These are phyloP conservation scores for Hypoxylon sp. DNA, from an alignment of 2,329 filamentous ascomycete genomes.

Conservation along the genomic window DNA sequence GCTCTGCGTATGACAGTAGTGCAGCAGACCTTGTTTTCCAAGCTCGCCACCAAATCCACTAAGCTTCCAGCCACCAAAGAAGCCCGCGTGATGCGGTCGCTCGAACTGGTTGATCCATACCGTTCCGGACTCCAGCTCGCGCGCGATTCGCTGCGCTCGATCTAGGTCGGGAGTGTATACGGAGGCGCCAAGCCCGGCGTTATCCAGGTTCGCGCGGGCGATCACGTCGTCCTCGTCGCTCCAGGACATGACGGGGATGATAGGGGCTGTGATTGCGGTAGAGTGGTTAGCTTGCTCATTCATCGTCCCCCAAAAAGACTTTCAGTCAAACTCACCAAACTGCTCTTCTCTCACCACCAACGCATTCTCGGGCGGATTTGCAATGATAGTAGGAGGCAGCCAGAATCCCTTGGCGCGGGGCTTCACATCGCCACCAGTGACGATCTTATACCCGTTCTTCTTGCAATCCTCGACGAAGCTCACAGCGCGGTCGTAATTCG, in stretches of 20 bases:
- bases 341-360: conserved; percentile 67
- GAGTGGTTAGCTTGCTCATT: background rate
- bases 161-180: conserved; percentile 64
- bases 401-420: conserved; percentile 60
- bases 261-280: conserved; percentile 56
- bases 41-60: conserved; percentile 48
- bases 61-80: conserved; percentile 47
- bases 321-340: conserved; percentile 64
- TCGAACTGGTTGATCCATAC: conserved; percentile 66
- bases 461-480: conserved; percentile 64
- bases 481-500: conserved; percentile 70
- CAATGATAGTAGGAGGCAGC: conserved; percentile 66
- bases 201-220: conserved; percentile 84
- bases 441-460: conserved; percentile 61
- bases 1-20: conserved; percentile 47
- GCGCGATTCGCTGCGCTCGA: conserved; percentile 60
- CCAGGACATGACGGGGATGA: conserved; percentile 71
- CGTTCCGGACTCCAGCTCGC: conserved; percentile 63
- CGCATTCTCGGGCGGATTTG: conserved; percentile 64
- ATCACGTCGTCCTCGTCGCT: conserved; percentile 67
- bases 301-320: too few relatives aligned
- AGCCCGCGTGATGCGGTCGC: conserved; percentile 45
- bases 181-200: conserved; percentile 78
- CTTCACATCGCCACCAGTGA: conserved; percentile 55
- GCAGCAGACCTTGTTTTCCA: conserved; percentile 46